Evolutionary conservation across 1,284 basidiomycete species (phyloP), one percentile per base, ranked within the genome.

Genomic region (Leucoagaricus sp.): DNA sequence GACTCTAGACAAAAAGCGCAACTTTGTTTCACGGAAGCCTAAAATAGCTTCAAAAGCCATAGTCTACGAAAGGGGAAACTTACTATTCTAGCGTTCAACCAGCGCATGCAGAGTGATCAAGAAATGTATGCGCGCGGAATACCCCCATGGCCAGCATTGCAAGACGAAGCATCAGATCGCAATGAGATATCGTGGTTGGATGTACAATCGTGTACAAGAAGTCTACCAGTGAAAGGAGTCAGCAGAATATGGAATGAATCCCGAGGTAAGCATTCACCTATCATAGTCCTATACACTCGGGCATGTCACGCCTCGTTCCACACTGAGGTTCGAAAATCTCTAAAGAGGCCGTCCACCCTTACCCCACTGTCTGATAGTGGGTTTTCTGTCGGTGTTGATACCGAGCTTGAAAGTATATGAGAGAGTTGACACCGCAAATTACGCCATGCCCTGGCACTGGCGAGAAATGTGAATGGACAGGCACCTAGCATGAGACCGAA

Each of bases 401-500:
- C 59, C 61, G 53, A 71, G 51, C 73, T 71, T 6, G 77, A 72
- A 64, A 87, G 86, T 36, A 87, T 71, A 49, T 81, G 81, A 29
- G 86, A 87, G 54, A 86, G 76, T 33, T 78, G 71, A 66, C 84
- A 86, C 47, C 75, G 78, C 34, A 83, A 76, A 62, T 89, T 83
- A 64, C 84, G 75, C 86, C 87, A 89, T 58, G 83, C 77, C 60
- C 81, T 78, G 46, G 84, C 86, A 40, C 86, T 88, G 44, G 31
- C 26, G 23, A 54, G 31, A 38, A 19, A 25, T 21, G 50, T 52
- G 40, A 59, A 41, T 21, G n/a, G n/a, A n/a, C n/a, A n/a, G n/a
- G 21, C 17, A 41, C 19, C 49, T 29, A 38, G 25, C 15, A 49
- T 40, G 45, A 19, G 17, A 36, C 10, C 33, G 21, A 53, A 44